Evolutionary conservation across 352 stramenopile species (phyloP), one percentile per base, ranked within the genome.

Genomic region (Phytophthora citricola): DNA sequence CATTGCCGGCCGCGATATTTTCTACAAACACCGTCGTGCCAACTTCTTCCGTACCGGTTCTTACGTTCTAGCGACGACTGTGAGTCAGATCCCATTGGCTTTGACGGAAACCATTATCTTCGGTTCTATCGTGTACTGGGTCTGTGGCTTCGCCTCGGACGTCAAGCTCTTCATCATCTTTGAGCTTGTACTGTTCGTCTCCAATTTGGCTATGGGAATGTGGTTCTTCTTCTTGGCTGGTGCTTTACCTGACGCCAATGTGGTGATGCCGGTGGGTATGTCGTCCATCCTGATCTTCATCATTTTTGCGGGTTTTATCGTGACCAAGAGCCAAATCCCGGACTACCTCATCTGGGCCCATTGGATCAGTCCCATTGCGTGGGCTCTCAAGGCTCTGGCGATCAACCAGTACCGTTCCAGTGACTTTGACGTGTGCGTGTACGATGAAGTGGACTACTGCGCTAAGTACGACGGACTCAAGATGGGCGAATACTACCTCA

Each of bases 321-420:
- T 58, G 36, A 58, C 51, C 24, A 58, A 48, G 38, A 47, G 36
- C 12, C 38, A 58, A 31, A 58, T 87, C 12, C 78, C 75, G 5
- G 50, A 70, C 17, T 67, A 63, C 22, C 75, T 71, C 48, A 69
- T 72, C 4, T 89, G 79, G 79, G 29, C 79, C 11, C 83, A 83
- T 60, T 85, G 67, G 60, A 63, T 83, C 26, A 82, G 79, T 51
- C 79, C 78, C 5, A 69, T 87, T n/a, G 31, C 66, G 1, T 87
- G 76, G 76, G 55, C 48, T 22, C 46, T 74, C 14, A 71, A 74
- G 9, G 58, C 58, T 6, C 22, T 82, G 20, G 59, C 62, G 1
- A 64, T 81, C 38, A 75, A 67, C 46, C 62, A 82, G 52, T 82
- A 73, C 44, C 10, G 61, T n/a, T 53, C 54, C 0, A 44, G 29